A percentile compares a stretch with the other conserved stretches of the same genome.
These are phyloP conservation scores for Mortierella sp. DNA, from an alignment of 371 early-diverging fungal genomes.

Conservation along the genomic window DNA sequence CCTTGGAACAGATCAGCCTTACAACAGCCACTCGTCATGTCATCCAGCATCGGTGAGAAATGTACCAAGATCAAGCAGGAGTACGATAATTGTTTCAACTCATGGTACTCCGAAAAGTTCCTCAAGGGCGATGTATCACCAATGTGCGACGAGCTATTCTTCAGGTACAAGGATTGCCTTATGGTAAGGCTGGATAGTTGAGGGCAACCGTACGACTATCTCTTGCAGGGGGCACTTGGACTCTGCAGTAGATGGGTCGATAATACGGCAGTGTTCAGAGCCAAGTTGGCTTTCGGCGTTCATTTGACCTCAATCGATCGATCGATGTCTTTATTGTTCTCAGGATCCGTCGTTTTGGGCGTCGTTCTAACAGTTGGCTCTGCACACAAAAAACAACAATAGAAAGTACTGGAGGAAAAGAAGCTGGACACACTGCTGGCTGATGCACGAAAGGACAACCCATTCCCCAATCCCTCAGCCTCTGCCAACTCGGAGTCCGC, in stretches of 20 bases:
- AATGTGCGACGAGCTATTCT: conserved; percentile 88
- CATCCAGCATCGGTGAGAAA: conserved; percentile 81
- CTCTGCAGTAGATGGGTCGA: background rate
- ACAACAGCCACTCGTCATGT: conserved; percentile 53
- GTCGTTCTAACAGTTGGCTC: background rate
- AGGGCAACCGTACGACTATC: no score
- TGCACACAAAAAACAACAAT: conserved; percentile 1
- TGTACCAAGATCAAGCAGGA: conserved; percentile 91
- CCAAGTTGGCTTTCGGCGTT: background rate
- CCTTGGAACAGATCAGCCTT: background rate
- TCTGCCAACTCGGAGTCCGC: conserved; percentile 29
- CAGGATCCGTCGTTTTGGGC: no score
- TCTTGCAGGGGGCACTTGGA: no score
- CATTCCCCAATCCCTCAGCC: conserved; percentile 59
- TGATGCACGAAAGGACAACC: conserved; percentile 82
- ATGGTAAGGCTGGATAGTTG: no score
- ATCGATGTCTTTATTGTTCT: no score
- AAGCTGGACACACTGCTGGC: conserved; percentile 79
- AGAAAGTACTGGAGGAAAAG: conserved; percentile 83
- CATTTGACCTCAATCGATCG: background rate
- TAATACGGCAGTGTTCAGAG: background rate
- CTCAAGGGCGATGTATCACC: conserved; percentile 84
- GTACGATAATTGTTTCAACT: conserved; percentile 93
- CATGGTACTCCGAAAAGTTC: conserved; percentile 96
- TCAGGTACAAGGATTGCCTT: conserved; percentile 87